Conservation (phyloP, 78 protist genomes). For the Planoprotostelium fungivorum region DNA sequence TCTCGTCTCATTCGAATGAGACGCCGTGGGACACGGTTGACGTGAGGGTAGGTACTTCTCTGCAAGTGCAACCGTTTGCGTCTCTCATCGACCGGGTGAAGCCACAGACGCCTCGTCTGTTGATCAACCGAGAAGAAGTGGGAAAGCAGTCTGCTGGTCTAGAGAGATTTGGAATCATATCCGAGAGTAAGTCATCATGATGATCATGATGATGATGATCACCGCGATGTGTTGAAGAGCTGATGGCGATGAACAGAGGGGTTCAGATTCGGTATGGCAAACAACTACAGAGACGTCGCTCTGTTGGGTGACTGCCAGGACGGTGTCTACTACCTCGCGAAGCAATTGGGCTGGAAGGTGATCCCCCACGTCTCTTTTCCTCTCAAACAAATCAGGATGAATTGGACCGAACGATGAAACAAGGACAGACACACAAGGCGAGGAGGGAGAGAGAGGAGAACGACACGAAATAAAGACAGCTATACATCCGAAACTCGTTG, state of each 20-base stretch:
- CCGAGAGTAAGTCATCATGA: background rate
- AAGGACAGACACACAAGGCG: no score
- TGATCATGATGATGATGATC: background rate
- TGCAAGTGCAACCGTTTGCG: conserved; percentile 45
- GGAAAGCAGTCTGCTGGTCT: conserved; percentile 2
- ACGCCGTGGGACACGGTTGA: background rate
- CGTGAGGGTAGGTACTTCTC: conserved; percentile 8
- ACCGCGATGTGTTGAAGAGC: background rate
- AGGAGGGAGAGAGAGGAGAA: no score
- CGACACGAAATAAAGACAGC: no score
- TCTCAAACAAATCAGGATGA: no score
- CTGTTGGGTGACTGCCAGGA: conserved; percentile 20
- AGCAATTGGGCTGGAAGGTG: conserved; percentile 4
- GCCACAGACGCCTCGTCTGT: conserved; percentile 21
- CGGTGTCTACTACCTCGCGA: conserved; percentile 8
- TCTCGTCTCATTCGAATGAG: background rate
- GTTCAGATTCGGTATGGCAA: background rate
- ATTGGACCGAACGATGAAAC: no score
- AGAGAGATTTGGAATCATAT: background rate
- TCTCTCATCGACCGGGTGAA: conserved; percentile 27
- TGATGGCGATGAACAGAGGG: background rate
- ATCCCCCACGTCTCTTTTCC: no score
- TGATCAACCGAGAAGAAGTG: conserved; percentile 22
- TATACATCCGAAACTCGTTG: no score
- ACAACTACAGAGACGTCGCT: conserved; percentile 4